phyloP scores from a whole-genome alignment of 208 protist genomes.

The Endotrypanum monterogeii region DNA sequence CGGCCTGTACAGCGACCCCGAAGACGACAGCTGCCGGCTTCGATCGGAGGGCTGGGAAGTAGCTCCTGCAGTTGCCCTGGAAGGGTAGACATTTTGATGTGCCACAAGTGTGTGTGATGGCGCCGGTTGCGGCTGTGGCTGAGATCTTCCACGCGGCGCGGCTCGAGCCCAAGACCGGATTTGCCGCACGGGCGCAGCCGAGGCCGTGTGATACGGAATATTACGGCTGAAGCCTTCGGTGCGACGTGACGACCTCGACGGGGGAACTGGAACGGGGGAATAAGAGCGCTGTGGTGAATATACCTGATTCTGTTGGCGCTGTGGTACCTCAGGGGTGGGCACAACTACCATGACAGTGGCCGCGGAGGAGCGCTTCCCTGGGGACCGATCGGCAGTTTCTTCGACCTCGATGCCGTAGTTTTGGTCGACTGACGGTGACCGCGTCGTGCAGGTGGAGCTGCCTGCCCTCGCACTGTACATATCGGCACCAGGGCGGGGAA shows the following conservation, averaged over 20 bases:
- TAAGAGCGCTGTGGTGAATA: background rate
- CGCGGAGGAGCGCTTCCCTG: background rate
- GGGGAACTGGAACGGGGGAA: background rate
- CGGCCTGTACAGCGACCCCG: background rate
- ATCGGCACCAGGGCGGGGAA: background rate
- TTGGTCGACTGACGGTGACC: slow-evolving; percentile 4
- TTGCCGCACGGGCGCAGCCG: background rate
- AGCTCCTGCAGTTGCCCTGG: background rate
- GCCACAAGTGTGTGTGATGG: background rate
- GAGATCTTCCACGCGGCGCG: slow-evolving; percentile 12
- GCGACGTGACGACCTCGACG: background rate
- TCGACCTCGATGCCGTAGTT: background rate
- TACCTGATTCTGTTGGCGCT: background rate
- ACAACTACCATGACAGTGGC: background rate
- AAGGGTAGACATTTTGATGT: background rate
- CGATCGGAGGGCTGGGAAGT: background rate
- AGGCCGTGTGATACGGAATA: slow-evolving; percentile 15
- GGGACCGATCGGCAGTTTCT: background rate
- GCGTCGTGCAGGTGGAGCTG: slow-evolving; percentile 6
- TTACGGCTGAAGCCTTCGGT: slow-evolving; percentile 9
- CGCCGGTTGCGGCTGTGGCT: slow-evolving; percentile 1
- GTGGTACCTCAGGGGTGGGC: background rate
- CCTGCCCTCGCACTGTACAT: slow-evolving; percentile 9
- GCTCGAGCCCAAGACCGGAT: slow-evolving; percentile 7
- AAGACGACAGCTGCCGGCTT: background rate